Evolutionary conservation across 1,139 yeast genomes (phyloP), one percentile per base, ranked within the genome.

Genomic region (Williopsis jadinii): DNA sequence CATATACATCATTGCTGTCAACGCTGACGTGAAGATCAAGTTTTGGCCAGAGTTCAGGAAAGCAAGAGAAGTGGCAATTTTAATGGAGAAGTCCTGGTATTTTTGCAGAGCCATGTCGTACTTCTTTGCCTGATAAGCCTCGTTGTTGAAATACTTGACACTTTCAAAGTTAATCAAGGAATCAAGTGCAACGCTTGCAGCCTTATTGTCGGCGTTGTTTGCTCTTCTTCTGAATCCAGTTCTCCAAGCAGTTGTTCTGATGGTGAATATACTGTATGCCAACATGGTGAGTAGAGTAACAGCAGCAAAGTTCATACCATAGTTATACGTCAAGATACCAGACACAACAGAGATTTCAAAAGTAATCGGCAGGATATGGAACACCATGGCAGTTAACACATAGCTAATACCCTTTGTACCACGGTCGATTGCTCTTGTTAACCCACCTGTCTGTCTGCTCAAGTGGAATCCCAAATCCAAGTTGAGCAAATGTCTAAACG

Each of bases 1-100:
- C 95, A 92, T 82, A 61, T 85, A 92, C 98, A 92, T 94, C 95
- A 94, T 92, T 2, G 83, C 88, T 1, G 98, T 92, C 51, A 94
- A 68, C 1, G 98, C 97, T 32, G 85, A 64, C 0, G 97, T 85
- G 63, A 94, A 92, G 28, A 92, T 92, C 41, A 88, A 59, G 60
- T 86, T 90, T 63, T 92, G 99, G 5, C 98, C 98, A 0, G 95
- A 74, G 54, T 92, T 92, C 49, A 92, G 70, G 56, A 76, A 88
- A 14, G 97, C 95, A 49, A 92, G 69, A 1, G 97, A 90, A 2
- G 95, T 88, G 5, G 96, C 95, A 24, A 90, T 92, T 56, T 86
- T 85, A 52, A 88, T 83, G 31, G 86, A 80, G 1, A 95, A 83
- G 53, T 81, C 77, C 58, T 86, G 94, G 59, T 90, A 90, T 28